These are phyloP conservation scores for Lasiodiplodia citricola DNA, from an alignment of 2,329 filamentous ascomycete genomes.

Conservation along the genomic window DNA sequence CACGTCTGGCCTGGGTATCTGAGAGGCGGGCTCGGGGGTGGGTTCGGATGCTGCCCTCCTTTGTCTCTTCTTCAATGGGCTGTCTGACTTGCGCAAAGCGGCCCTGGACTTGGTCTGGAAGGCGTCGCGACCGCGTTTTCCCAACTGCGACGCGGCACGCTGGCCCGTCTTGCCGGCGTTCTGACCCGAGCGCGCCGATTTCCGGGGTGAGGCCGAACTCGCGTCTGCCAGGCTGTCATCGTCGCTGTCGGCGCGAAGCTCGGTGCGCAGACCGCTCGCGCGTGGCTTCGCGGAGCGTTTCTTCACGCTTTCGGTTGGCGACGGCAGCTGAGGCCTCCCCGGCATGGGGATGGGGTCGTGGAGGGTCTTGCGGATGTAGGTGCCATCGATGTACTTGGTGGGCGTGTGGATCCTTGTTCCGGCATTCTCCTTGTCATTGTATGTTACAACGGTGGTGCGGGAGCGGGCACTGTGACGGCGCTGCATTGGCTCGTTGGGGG, in stretches of 20 bases:
- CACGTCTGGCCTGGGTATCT: conserved; percentile 37
- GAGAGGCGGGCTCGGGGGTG: not conserved
- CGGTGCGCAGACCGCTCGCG: conserved; percentile 8
- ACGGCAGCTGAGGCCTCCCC: not conserved
- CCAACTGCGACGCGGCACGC: conserved; percentile 3
- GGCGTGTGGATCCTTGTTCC: conserved; percentile 67
- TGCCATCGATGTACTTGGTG: conserved; percentile 44
- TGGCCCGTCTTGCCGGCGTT: not conserved
- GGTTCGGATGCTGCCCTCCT: conserved; percentile 17
- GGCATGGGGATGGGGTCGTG: conserved; percentile 32
- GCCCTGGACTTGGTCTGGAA: conserved; percentile 39
- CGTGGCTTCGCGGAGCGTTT: not conserved
- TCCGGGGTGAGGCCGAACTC: not conserved
- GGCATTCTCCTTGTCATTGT: conserved; percentile 69
- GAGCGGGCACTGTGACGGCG: conserved; percentile 59
- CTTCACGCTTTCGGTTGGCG: not conserved
- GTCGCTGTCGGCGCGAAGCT: conserved; percentile 10
- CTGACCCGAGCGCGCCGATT: not conserved
- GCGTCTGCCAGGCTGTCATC: not conserved
- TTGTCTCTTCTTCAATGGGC: conserved; percentile 1
- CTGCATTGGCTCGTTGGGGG: conserved; percentile 35
- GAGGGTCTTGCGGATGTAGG: conserved; percentile 25
- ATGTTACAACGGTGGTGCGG: conserved; percentile 63
- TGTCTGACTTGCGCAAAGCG: conserved; percentile 53
- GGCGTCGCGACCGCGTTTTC: conserved; percentile 38